Percentiles rank a stretch among this genome's conserved stretches.
phyloP scores from a whole-genome alignment of 163 green algal species.

The Scenedesmus sp. region DNA sequence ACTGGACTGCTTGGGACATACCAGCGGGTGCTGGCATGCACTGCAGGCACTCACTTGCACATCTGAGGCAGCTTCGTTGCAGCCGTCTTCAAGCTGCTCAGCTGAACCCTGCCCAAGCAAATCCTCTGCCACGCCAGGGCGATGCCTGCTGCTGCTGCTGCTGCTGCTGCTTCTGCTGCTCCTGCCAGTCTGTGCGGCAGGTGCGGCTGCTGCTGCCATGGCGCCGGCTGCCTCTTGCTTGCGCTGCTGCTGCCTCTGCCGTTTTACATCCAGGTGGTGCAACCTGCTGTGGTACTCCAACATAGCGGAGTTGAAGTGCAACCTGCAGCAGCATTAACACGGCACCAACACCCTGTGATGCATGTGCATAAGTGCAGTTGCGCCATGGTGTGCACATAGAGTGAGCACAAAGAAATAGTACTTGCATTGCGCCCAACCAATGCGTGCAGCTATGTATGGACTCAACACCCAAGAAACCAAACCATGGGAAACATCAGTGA shows the following conservation, averaged over 20 bases:
- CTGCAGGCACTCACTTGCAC: not conserved
- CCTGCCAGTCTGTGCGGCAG: not conserved
- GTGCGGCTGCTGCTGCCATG: conserved; percentile 8
- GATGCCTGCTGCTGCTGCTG: conserved; percentile 25
- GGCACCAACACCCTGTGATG: not conserved
- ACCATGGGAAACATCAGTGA: not conserved
- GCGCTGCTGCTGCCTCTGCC: conserved; percentile 31
- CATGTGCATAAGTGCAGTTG: not conserved
- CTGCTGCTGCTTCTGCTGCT: not conserved
- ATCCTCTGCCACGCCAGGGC: not conserved
- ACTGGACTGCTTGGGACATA: too few species aligned
- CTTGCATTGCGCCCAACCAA: too few species aligned
- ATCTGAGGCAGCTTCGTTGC: not conserved
- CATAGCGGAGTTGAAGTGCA: conserved; percentile 60
- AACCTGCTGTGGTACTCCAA: conserved; percentile 62
- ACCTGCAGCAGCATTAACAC: conserved; percentile 17
- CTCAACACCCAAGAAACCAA: not conserved
- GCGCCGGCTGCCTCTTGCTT: conserved; percentile 17
- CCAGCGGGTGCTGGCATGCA: too few species aligned
- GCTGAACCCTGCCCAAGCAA: not conserved
- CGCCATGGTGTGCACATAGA: too few species aligned
- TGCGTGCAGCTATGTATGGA: too few species aligned
- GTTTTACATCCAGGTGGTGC: conserved; percentile 57
- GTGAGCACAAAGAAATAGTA: too few species aligned
- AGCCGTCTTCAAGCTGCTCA: not conserved